These are phyloP conservation scores for Skeletonema costatum DNA, from an alignment of 108 stramenopile species.

Conservation along the genomic window DNA sequence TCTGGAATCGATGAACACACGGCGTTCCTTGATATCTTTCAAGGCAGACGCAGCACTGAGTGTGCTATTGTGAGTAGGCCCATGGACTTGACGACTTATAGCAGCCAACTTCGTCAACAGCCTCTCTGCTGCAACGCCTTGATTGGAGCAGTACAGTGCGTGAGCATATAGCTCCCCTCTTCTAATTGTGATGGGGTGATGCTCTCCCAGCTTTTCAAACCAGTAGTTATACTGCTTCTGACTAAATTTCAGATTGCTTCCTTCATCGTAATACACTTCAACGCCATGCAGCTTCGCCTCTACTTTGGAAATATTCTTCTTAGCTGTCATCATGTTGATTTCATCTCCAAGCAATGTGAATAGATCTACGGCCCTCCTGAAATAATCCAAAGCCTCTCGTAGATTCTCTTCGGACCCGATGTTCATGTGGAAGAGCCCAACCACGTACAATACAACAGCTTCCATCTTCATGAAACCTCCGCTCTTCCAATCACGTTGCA, in stretches of 20 bases:
- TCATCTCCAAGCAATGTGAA: neutral
- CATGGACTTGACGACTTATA: neutral
- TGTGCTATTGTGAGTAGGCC: neutral
- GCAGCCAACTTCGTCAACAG: neutral
- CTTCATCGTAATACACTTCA: neutral
- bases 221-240: neutral
- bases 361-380: neutral
- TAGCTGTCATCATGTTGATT: neutral
- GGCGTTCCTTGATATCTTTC: neutral
- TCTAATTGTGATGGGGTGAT: constrained; percentile 2
- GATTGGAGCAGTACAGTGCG: neutral
- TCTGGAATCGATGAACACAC: neutral
- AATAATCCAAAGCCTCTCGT: neutral
- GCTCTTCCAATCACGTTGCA: neutral
- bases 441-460: neutral
- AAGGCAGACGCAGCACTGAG: neutral
- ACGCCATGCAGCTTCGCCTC: neutral
- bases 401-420: neutral
- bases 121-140: constrained; percentile 4
- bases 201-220: neutral
- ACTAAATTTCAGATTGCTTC: neutral
- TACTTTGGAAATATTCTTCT: neutral
- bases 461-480: neutral
- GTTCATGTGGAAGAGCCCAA: neutral
- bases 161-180: neutral